A percentile compares a stretch with the other conserved stretches of the same genome.
phyloP scores from a whole-genome alignment of 768 basidiomycete genomes.

The Pleurotus pulmonarius region DNA sequence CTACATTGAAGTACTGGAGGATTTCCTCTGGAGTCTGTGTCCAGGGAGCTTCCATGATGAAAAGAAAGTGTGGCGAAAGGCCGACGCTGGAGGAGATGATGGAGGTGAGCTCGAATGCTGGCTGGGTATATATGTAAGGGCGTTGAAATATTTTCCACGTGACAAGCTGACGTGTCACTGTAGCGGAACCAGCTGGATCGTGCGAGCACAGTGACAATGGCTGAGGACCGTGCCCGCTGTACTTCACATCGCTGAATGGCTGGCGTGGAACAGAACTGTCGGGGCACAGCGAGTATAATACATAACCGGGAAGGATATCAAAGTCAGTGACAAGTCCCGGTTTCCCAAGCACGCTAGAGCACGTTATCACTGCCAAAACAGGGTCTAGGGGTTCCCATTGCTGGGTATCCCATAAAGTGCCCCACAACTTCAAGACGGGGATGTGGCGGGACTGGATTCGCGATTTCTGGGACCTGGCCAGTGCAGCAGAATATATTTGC shows the following conservation, averaged over 20 bases:
- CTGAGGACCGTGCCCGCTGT: not conserved
- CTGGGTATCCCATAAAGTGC: too few relatives aligned
- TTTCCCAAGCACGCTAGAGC: constrained; percentile 5
- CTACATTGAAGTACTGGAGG: constrained; percentile 69
- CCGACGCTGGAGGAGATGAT: not conserved
- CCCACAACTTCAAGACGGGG: too few relatives aligned
- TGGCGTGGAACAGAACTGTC: not conserved
- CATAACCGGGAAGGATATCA: too few relatives aligned
- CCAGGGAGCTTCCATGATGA: constrained; percentile 74
- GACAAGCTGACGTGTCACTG: constrained; percentile 4
- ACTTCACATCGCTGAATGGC: not conserved
- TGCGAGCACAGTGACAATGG: not conserved
- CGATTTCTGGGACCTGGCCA: too few relatives aligned
- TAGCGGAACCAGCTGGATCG: not conserved
- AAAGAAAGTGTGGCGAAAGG: not conserved
- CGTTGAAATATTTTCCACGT: not conserved
- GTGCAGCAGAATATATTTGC: not conserved
- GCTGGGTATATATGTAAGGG: not conserved
- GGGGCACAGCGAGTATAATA: too few relatives aligned
- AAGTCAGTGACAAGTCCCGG: not conserved
- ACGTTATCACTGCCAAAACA: constrained; percentile 4
- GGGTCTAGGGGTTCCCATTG: not conserved
- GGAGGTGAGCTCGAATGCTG: not conserved
- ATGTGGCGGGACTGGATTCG: too few relatives aligned
- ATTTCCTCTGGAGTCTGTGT: constrained; percentile 65